Evolutionary conservation across 2,329 filamentous ascomycete genomes (phyloP).

Genomic region (Trichophyton equinum): DNA sequence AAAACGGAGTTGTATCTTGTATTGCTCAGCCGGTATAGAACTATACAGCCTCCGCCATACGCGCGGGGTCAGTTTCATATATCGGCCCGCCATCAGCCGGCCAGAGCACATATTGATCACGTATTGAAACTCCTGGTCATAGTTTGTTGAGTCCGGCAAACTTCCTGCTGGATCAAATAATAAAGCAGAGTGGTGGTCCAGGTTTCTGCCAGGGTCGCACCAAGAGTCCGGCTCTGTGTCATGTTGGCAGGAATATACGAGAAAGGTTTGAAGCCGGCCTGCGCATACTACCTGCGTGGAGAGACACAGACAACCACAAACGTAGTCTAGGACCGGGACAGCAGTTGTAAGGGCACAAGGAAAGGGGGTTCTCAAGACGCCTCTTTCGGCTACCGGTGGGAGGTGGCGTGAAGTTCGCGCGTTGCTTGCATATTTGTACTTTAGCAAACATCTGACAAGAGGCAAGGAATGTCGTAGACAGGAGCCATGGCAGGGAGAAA

Average conservation of each 20-base stretch:
- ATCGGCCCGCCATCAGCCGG: not conserved
- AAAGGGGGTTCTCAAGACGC: not conserved
- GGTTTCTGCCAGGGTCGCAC: not conserved
- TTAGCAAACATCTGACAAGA: not conserved
- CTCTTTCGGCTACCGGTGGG: not conserved
- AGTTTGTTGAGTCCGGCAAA: not conserved
- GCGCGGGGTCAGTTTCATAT: not conserved
- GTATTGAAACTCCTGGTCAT: not conserved
- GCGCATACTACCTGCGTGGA: not conserved
- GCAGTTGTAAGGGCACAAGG: not conserved
- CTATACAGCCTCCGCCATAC: not conserved
- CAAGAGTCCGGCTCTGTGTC: not conserved
- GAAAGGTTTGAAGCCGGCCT: not conserved
- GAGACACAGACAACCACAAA: not conserved
- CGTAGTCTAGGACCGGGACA: not conserved
- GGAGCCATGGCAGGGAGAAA: not conserved
- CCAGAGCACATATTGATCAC: not conserved
- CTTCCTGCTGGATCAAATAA: not conserved
- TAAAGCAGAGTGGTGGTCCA: not conserved
- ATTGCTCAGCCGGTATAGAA: not conserved
- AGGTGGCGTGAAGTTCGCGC: not conserved
- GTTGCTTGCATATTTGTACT: not conserved
- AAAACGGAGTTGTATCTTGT: not conserved
- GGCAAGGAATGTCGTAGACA: not conserved
- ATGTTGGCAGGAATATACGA: not conserved